A percentile compares a stretch with the other conserved stretches of the same genome.
These are phyloP conservation scores for Ophiosphaerella korrae DNA, from an alignment of 2,329 filamentous ascomycete species.

Conservation along the genomic window DNA sequence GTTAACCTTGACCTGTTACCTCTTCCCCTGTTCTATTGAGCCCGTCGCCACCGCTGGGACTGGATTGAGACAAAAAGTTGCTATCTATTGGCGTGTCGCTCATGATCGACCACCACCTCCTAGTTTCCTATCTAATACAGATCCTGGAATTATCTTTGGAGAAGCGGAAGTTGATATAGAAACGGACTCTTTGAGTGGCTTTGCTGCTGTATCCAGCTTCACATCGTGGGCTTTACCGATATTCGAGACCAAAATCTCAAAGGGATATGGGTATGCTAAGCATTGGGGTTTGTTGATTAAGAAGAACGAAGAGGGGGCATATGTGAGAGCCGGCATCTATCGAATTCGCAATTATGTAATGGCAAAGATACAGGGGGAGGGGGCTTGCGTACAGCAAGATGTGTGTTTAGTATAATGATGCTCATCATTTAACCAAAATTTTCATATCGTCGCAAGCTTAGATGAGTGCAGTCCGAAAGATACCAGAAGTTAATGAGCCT, in stretches of 20 bases:
- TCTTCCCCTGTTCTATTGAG: not conserved
- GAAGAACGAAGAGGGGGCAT: not conserved
- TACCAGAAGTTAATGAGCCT: too few relatives aligned
- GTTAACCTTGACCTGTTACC: not conserved
- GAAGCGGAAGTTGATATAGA: conserved; percentile 2
- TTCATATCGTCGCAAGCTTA: too few relatives aligned
- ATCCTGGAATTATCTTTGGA: not conserved
- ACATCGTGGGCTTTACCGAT: not conserved
- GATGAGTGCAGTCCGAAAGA: too few relatives aligned
- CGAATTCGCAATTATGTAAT: not conserved
- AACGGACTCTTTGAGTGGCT: not conserved
- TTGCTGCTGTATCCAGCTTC: not conserved
- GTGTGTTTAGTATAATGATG: not conserved
- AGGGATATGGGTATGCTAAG: not conserved
- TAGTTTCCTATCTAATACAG: not conserved
- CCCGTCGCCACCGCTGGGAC: not conserved
- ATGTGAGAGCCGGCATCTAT: not conserved
- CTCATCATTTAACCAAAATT: too few relatives aligned
- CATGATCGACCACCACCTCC: not conserved
- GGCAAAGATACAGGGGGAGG: not conserved
- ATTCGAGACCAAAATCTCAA: not conserved
- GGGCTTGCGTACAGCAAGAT: not conserved
- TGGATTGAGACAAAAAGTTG: not conserved
- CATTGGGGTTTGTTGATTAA: not conserved
- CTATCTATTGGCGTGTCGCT: not conserved